These are phyloP conservation scores for Epichloe sylvatica DNA, from an alignment of 2,329 filamentous ascomycete genomes.

Conservation along the genomic window DNA sequence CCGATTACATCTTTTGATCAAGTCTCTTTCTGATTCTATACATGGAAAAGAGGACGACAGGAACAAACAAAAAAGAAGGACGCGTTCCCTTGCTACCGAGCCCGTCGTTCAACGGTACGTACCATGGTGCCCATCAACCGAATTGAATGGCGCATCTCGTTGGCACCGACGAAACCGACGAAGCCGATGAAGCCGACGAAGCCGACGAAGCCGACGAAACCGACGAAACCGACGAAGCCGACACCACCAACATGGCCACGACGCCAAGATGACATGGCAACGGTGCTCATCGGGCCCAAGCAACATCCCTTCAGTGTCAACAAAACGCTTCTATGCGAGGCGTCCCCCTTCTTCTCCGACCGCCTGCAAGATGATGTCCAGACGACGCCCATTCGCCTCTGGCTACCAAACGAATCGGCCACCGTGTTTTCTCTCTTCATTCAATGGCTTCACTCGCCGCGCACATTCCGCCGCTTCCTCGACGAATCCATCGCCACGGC, in stretches of 20 bases:
- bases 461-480: constrained; percentile 28
- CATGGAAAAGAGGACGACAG: too few species aligned
- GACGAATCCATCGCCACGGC: constrained; percentile 25
- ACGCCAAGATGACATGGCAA: constrained; percentile 15
- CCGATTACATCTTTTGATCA: too few species aligned
- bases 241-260: constrained; percentile 10
- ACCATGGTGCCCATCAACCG: constrained; percentile 4
- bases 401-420: constrained; percentile 32
- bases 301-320: constrained; percentile 29
- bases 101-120: not conserved
- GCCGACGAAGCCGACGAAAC: too few species aligned
- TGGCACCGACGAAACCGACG: not conserved
- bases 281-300: constrained; percentile 29
- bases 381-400: constrained; percentile 19
- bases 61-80: too few species aligned
- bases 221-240: not conserved
- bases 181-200: too few species aligned
- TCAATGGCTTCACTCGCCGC: constrained; percentile 35
- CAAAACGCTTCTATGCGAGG: constrained; percentile 30
- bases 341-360: constrained; percentile 34
- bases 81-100: too few species aligned
- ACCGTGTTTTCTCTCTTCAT: constrained; percentile 41
- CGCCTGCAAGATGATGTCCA: constrained; percentile 24
- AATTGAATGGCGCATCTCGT: not conserved
- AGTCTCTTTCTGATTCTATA: too few species aligned